Percentiles rank a stretch among this genome's conserved stretches.
Evolutionary conservation across 495 filamentous ascomycete species (phyloP).

Genomic region (Podospora didyma): DNA sequence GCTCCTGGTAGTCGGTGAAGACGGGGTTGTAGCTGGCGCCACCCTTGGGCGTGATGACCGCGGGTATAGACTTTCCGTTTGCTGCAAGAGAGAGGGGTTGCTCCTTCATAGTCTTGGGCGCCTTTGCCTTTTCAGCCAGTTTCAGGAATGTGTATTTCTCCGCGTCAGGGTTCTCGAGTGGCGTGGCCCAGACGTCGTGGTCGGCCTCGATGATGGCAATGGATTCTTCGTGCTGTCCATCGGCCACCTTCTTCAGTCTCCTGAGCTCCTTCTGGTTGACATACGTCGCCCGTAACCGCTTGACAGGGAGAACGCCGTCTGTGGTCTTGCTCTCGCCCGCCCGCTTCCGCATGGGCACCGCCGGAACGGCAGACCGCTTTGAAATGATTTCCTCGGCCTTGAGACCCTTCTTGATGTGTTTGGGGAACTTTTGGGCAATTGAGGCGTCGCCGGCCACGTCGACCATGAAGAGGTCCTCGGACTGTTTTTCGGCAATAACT

Average conservation of each 20-base stretch:
- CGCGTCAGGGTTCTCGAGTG: conserved; percentile 42
- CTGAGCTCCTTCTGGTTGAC: conserved; percentile 76
- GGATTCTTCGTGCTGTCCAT: conserved; percentile 57
- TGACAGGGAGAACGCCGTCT: conserved; percentile 66
- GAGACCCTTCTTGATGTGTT: conserved; percentile 63
- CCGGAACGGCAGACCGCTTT: conserved; percentile 72
- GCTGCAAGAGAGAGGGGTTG: conserved; percentile 75
- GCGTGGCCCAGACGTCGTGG: conserved; percentile 76
- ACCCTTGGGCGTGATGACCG: conserved; percentile 72
- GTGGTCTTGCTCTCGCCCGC: conserved; percentile 44
- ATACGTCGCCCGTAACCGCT: conserved; percentile 69
- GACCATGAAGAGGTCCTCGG: conserved; percentile 74
- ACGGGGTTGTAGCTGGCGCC: conserved; percentile 89
- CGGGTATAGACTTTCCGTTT: conserved; percentile 69
- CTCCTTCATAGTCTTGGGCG: conserved; percentile 70
- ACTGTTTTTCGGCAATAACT: conserved; percentile 71
- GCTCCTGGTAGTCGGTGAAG: conserved; percentile 76
- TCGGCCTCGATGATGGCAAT: conserved; percentile 52
- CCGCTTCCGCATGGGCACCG: conserved; percentile 73
- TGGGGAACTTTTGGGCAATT: conserved; percentile 48
- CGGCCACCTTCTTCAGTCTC: conserved; percentile 71
- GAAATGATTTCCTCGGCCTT: conserved; percentile 90
- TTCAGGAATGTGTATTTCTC: conserved; percentile 56
- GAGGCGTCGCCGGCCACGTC: conserved; percentile 44
- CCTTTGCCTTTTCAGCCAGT: conserved; percentile 59